Conservation (phyloP, 164 flowering plant genomes). For the Stephania japonica region DNA sequence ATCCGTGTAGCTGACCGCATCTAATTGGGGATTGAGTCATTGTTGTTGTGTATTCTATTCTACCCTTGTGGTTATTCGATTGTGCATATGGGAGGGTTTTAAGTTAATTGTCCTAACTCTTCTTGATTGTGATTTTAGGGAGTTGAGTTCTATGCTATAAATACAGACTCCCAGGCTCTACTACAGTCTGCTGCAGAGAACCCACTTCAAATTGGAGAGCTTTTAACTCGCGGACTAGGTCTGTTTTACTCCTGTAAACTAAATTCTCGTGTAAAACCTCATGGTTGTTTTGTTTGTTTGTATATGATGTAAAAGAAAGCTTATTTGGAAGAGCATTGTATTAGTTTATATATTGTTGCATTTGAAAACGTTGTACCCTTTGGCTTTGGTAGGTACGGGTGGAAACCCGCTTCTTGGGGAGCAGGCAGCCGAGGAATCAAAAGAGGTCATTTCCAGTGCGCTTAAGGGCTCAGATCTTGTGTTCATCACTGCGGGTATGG, state of each 20-base stretch:
- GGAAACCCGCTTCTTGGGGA: constrained; percentile 94
- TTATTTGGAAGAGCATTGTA: not conserved
- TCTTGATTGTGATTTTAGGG: constrained; percentile 38
- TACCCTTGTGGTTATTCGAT: not conserved
- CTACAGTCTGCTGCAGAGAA: constrained; percentile 76
- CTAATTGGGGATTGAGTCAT: too few relatives aligned
- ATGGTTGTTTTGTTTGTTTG: not conserved
- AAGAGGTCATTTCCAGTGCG: constrained; percentile 77
- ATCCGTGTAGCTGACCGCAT: too few relatives aligned
- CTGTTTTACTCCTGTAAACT: constrained; percentile 12
- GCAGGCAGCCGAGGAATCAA: constrained; percentile 98
- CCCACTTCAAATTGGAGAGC: constrained; percentile 96
- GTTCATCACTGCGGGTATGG: constrained; percentile 98
- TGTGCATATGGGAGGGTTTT: not conserved
- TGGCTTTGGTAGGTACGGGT: constrained; percentile 66
- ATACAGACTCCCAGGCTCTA: constrained; percentile 88
- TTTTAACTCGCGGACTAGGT: constrained; percentile 99
- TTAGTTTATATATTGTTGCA: not conserved
- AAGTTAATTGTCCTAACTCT: not conserved
- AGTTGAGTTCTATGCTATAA: constrained; percentile 94
- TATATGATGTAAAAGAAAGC: not conserved
- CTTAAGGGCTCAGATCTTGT: constrained; percentile 96
- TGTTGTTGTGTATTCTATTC: too few relatives aligned
- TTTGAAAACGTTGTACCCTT: not conserved
- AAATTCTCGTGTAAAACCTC: not conserved